Evolutionary conservation across 306 rosid genomes (phyloP).

Genomic region (Spatholobus suberectus): DNA sequence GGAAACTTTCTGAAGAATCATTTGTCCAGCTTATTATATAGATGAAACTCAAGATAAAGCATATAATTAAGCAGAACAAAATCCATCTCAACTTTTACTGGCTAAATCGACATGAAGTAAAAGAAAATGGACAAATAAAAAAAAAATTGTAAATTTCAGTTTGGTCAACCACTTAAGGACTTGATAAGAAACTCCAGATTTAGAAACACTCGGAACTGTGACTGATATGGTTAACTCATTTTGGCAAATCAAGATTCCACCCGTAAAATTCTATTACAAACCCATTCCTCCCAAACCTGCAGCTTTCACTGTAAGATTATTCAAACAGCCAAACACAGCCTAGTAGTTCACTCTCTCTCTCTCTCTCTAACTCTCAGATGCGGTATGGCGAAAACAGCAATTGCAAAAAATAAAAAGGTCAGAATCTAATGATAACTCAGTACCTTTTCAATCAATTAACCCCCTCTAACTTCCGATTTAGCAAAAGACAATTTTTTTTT

Average conservation of each 20-base stretch:
- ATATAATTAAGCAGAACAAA: slow-evolving; percentile 26
- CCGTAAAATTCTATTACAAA: slow-evolving; percentile 9
- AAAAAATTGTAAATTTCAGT: slow-evolving; percentile 30
- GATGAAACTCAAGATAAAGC: slow-evolving; percentile 42
- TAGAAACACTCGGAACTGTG: slow-evolving; percentile 31
- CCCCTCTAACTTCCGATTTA: slow-evolving; percentile 32
- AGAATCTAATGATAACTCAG: slow-evolving; percentile 20
- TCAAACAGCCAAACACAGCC: slow-evolving; percentile 41
- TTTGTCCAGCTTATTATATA: slow-evolving; percentile 19
- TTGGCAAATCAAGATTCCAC: slow-evolving; percentile 28
- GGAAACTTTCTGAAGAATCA: slow-evolving; percentile 9
- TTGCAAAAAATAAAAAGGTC: slow-evolving; percentile 7
- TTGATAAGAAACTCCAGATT: slow-evolving; percentile 32
- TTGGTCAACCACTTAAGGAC: slow-evolving; percentile 45
- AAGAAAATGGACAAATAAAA: not conserved
- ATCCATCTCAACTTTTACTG: slow-evolving; percentile 11
- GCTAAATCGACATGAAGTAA: slow-evolving; percentile 5
- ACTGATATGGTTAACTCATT: slow-evolving; percentile 33
- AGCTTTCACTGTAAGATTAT: slow-evolving; percentile 34
- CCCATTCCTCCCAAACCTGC: slow-evolving; percentile 23
- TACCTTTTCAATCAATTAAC: slow-evolving; percentile 9
- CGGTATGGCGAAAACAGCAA: slow-evolving; percentile 24
- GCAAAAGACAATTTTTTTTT: slow-evolving; percentile 31
- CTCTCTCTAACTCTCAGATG: slow-evolving; percentile 34
- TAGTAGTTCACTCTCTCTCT: slow-evolving; percentile 37